Percentiles rank a stretch among this genome's conserved stretches.
phyloP scores from a whole-genome alignment of 2,329 filamentous ascomycete species.

The Fusarium anthophilum region DNA sequence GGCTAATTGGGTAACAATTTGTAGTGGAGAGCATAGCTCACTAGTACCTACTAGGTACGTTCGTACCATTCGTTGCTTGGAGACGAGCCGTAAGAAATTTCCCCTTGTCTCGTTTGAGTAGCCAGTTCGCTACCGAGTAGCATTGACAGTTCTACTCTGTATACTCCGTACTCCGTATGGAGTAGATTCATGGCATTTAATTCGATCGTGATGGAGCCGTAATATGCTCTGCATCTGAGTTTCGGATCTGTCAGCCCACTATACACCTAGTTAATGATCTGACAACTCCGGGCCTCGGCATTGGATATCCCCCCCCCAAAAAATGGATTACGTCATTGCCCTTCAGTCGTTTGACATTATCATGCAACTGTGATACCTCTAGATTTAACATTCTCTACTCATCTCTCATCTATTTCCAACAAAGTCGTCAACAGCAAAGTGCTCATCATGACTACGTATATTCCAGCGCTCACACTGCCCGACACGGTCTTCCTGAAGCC shows the following conservation, averaged over 20 bases:
- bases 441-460: constrained; percentile 77
- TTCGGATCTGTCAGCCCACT: constrained; percentile 31
- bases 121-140: constrained; percentile 22
- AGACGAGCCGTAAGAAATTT: background rate
- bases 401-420: background rate
- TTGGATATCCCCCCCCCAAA: background rate
- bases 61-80: constrained; percentile 7
- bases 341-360: constrained; percentile 9
- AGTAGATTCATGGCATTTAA: background rate
- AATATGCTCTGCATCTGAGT: constrained; percentile 16
- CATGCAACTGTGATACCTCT: background rate
- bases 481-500: constrained; percentile 75
- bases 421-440: background rate
- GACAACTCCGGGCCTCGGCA: constrained; percentile 8
- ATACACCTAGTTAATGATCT: background rate
- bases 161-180: no score
- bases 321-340: constrained; percentile 41
- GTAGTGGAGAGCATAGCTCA: background rate
- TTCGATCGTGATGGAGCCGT: constrained; percentile 16
- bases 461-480: constrained; percentile 81
- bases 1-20: constrained; percentile 1
- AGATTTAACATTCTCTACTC: background rate
- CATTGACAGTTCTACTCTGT: background rate
- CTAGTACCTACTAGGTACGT: background rate
- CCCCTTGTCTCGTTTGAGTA: constrained; percentile 23